Conservation (phyloP, 495 filamentous ascomycete species). For the Extremus antarcticus region DNA sequence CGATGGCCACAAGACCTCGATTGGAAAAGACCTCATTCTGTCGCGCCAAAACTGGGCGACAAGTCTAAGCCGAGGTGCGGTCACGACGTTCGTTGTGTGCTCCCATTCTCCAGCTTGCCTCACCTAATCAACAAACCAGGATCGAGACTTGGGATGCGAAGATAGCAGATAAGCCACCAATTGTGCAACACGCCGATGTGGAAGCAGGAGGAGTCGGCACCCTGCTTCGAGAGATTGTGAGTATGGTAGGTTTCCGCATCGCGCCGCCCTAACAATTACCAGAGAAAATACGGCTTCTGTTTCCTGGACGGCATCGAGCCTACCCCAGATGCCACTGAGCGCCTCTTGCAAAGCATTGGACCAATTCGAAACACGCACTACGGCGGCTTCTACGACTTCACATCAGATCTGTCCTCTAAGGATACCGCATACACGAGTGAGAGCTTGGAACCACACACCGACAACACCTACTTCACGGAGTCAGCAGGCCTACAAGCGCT, state of each 20-base stretch:
- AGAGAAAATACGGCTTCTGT: conserved; percentile 55
- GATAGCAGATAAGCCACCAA: conserved; percentile 37
- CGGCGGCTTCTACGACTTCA: conserved; percentile 92
- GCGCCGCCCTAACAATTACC: neutral
- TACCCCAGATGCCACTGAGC: conserved; percentile 55
- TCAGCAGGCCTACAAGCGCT: conserved; percentile 84
- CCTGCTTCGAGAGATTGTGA: conserved; percentile 51
- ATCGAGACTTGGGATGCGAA: conserved; percentile 27
- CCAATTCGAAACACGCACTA: conserved; percentile 84
- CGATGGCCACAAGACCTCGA: conserved; percentile 25
- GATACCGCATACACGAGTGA: conserved; percentile 90
- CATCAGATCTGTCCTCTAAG: conserved; percentile 70
- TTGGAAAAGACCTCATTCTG: neutral
- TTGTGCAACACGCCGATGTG: conserved; percentile 46
- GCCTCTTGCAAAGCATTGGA: conserved; percentile 64
- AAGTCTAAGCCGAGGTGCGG: neutral
- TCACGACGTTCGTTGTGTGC: neutral
- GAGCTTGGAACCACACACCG: conserved; percentile 68
- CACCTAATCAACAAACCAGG: neutral
- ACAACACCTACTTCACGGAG: conserved; percentile 88
- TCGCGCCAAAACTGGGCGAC: neutral
- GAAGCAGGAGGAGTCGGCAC: conserved; percentile 41
- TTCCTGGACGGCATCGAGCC: conserved; percentile 58
- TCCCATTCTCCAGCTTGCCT: neutral
- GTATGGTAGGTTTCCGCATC: too few relatives aligned